Conservation (phyloP, 345 rosid genomes). For the Geranium brycei region DNA sequence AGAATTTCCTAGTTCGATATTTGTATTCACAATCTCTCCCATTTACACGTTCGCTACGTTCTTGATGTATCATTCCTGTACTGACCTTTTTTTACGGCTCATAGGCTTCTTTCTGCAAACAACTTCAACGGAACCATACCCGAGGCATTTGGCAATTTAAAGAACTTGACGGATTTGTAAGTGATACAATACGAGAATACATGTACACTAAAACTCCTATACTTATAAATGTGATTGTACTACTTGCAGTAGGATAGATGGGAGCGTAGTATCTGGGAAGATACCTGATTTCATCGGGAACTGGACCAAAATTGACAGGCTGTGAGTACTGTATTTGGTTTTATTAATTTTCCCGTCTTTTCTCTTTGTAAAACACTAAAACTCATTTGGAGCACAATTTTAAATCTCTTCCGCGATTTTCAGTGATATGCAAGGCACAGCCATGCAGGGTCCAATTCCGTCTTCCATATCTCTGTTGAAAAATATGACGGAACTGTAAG, state of each 20-base stretch:
- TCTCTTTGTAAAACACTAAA: neutral
- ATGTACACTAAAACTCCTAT: slow-evolving; percentile 1
- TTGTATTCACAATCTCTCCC: neutral
- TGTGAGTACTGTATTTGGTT: slow-evolving; percentile 33
- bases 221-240: neutral
- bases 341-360: neutral
- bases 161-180: slow-evolving; percentile 64
- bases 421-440: slow-evolving; percentile 75
- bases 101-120: slow-evolving; percentile 63
- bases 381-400: neutral
- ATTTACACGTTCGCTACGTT: neutral
- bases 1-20: neutral
- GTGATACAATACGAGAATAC: slow-evolving; percentile 10
- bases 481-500: slow-evolving; percentile 50
- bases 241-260: slow-evolving; percentile 63
- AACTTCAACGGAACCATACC: slow-evolving; percentile 67
- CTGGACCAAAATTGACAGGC: slow-evolving; percentile 46
- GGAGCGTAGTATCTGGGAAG: slow-evolving; percentile 53
- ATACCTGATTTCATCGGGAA: slow-evolving; percentile 72
- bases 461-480: slow-evolving; percentile 37
- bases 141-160: slow-evolving; percentile 45
- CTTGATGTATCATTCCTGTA: neutral
- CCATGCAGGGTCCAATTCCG: slow-evolving; percentile 88
- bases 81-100: neutral
- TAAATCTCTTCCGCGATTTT: neutral